Conservation (phyloP, 768 basidiomycete species). For the Kwoniella shandongensis region DNA sequence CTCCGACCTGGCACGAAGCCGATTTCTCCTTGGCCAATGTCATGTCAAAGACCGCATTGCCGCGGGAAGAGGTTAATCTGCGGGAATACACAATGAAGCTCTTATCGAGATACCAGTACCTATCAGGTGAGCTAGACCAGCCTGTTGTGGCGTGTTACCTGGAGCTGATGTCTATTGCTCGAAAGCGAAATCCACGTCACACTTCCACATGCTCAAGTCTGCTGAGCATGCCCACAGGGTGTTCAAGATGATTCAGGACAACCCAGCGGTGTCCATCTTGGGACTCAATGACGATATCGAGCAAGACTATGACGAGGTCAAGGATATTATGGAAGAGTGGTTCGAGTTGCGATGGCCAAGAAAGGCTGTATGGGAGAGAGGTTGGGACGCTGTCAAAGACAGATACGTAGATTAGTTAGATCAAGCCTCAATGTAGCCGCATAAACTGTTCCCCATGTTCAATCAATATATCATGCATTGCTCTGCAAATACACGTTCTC, state of each 20-base stretch:
- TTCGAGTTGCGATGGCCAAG: conserved; percentile 39
- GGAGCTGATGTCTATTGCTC: neutral
- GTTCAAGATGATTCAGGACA: conserved; percentile 36
- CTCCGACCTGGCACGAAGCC: conserved; percentile 50
- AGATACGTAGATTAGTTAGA: conserved; percentile 1
- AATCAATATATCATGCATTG: conserved; percentile 8
- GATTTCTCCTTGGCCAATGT: conserved; percentile 46
- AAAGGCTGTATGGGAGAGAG: conserved; percentile 41
- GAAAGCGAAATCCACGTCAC: conserved; percentile 26
- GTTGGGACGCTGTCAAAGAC: conserved; percentile 26
- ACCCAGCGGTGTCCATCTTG: conserved; percentile 33
- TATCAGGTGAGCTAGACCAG: conserved; percentile 34
- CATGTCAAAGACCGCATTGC: conserved; percentile 32
- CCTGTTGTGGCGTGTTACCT: conserved; percentile 20
- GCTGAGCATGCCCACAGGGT: conserved; percentile 35
- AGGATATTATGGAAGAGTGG: conserved; percentile 34
- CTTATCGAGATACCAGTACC: conserved; percentile 46
- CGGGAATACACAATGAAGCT: conserved; percentile 44
- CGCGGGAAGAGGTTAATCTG: conserved; percentile 34
- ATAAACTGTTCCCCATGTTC: neutral
- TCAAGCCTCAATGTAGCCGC: conserved; percentile 1
- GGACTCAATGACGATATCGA: conserved; percentile 51
- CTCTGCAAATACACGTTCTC: conserved; percentile 2
- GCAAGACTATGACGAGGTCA: conserved; percentile 36
- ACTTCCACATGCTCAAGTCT: conserved; percentile 46